A percentile compares a stretch with the other conserved stretches of the same genome.
Conservation (phyloP, 371 early-diverging fungal species). For the Fennellomyces sp. region DNA sequence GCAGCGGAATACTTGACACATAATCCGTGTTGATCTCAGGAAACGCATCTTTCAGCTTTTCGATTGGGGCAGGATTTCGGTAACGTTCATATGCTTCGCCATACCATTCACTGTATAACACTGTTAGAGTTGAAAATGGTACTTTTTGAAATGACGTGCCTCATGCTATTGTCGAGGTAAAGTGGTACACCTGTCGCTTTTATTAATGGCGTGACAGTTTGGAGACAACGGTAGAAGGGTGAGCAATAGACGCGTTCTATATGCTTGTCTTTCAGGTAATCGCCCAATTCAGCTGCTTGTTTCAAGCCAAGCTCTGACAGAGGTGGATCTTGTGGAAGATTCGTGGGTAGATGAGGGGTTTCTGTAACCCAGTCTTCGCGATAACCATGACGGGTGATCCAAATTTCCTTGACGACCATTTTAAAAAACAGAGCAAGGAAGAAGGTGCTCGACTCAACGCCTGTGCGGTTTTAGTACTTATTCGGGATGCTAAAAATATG, state of each 20-base stretch:
- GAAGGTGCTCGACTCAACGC: too few relatives aligned
- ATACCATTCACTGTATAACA: constrained; percentile 38
- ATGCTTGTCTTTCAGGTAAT: constrained; percentile 26
- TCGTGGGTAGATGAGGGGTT: constrained; percentile 28
- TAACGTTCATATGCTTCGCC: constrained; percentile 31
- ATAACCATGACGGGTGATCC: constrained; percentile 41
- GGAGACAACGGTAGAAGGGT: constrained; percentile 40
- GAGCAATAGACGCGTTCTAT: constrained; percentile 37
- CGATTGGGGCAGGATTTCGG: constrained; percentile 25
- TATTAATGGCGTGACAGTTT: constrained; percentile 35
- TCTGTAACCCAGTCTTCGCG: constrained; percentile 43
- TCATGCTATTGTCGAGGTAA: constrained; percentile 35
- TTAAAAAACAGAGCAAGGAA: not conserved
- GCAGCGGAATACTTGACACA: constrained; percentile 24
- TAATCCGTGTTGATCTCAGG: constrained; percentile 25
- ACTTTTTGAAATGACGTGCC: too few relatives aligned
- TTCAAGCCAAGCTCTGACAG: constrained; percentile 31
- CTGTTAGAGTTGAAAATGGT: not conserved
- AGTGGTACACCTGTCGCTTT: constrained; percentile 23
- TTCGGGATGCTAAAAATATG: too few relatives aligned
- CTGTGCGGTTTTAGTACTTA: too few relatives aligned
- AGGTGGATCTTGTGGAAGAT: constrained; percentile 29
- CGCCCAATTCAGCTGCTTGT: constrained; percentile 35
- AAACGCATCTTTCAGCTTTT: constrained; percentile 23
- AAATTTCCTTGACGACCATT: constrained; percentile 30